A percentile compares a stretch with the other conserved stretches of the same genome.
Conservation (phyloP, 805 yeast species). For the Spathaspora hagerdaliae region DNA sequence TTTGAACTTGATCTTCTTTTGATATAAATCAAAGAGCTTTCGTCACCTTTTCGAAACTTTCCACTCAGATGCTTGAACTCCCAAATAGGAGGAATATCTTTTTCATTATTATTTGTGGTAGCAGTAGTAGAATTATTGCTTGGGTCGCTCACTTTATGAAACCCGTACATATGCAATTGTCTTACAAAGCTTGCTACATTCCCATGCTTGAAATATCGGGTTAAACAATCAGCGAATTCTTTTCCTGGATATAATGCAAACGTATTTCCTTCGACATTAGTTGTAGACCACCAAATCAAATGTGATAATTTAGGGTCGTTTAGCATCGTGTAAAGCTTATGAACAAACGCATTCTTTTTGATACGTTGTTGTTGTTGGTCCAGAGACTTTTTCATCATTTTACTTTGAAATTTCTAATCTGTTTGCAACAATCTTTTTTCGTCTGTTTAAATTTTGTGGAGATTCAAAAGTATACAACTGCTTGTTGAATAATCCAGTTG, state of each 20-base stretch:
- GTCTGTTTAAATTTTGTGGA: no score
- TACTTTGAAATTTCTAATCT: not conserved
- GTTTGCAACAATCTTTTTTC: not conserved
- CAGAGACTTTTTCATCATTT: slow-evolving; percentile 20
- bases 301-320: slow-evolving; percentile 29
- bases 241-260: slow-evolving; percentile 64
- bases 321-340: slow-evolving; percentile 39
- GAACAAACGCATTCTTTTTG: slow-evolving; percentile 60
- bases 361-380: slow-evolving; percentile 12
- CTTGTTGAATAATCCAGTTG: no score
- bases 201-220: slow-evolving; percentile 88
- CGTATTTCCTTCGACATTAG: slow-evolving; percentile 45
- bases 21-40: slow-evolving; percentile 40
- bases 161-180: slow-evolving; percentile 94
- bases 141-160: slow-evolving; percentile 71
- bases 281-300: slow-evolving; percentile 41
- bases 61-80: slow-evolving; percentile 54
- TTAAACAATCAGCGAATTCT: slow-evolving; percentile 56
- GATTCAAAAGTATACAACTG: no score
- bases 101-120: slow-evolving; percentile 4
- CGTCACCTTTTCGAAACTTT: slow-evolving; percentile 46
- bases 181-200: slow-evolving; percentile 91
- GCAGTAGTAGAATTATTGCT: slow-evolving; percentile 6
- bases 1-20: slow-evolving; percentile 46
- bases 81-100: slow-evolving; percentile 40